Percentiles rank a stretch among this genome's conserved stretches.
These are phyloP conservation scores for Urtica urens DNA, from an alignment of 306 rosid species.

Conservation along the genomic window DNA sequence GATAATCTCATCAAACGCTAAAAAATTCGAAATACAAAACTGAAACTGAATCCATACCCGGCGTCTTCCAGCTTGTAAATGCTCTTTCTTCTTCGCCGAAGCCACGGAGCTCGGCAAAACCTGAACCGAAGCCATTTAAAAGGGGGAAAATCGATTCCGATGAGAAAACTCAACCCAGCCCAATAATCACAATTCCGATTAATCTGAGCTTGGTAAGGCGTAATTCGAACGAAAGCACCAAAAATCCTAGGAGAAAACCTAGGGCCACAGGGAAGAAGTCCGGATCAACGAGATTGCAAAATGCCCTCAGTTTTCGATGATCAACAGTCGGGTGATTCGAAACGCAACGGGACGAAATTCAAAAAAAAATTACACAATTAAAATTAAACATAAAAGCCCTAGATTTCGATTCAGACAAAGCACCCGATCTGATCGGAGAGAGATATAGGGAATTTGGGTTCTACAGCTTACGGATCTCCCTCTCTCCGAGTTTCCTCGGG, in stretches of 20 bases:
- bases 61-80: conserved; percentile 92
- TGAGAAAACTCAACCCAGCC: no score
- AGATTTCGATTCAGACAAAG: conserved; percentile 5
- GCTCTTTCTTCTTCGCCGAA: conserved; percentile 64
- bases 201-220: conserved; percentile 6
- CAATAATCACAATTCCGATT: conserved; percentile 1
- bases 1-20: background rate
- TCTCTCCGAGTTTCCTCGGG: background rate
- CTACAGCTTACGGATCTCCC: conserved; percentile 25
- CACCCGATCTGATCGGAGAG: conserved; percentile 62
- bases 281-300: conserved; percentile 22
- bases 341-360: background rate
- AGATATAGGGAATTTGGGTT: conserved; percentile 26
- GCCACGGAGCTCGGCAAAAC: conserved; percentile 59
- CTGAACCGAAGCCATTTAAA: conserved; percentile 88
- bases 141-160: conserved; percentile 14
- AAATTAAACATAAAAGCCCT: conserved; percentile 13
- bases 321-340: conserved; percentile 22
- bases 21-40: conserved; percentile 1
- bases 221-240: conserved; percentile 4
- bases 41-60: conserved; percentile 47
- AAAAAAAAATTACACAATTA: background rate
- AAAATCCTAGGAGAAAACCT: background rate
- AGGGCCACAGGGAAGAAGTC: background rate
- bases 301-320: conserved; percentile 19